A percentile compares a stretch with the other conserved stretches of the same genome.
These are phyloP conservation scores for Penicillium daleae DNA, from an alignment of 495 filamentous ascomycete genomes.

Conservation along the genomic window DNA sequence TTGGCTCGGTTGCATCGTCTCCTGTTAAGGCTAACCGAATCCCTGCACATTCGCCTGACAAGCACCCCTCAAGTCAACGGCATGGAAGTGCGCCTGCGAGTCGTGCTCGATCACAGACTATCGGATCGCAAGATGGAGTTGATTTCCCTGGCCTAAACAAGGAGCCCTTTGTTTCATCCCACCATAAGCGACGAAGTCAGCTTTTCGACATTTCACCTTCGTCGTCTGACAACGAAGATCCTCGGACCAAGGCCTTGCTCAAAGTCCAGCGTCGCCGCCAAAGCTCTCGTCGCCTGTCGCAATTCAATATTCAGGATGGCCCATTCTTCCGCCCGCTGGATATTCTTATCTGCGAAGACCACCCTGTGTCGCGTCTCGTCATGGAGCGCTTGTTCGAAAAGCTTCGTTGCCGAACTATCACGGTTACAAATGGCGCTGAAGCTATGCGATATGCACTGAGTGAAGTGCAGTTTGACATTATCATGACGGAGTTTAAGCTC, in stretches of 20 bases:
- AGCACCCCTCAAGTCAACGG: slow-evolving; percentile 45
- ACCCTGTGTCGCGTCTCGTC: slow-evolving; percentile 93
- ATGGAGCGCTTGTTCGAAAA: slow-evolving; percentile 98
- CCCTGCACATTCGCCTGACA: slow-evolving; percentile 58
- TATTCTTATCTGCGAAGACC: slow-evolving; percentile 95
- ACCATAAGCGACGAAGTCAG: slow-evolving; percentile 90
- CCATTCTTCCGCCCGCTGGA: slow-evolving; percentile 90
- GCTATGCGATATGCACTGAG: slow-evolving; percentile 90
- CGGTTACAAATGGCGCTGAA: slow-evolving; percentile 83
- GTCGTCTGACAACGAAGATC: slow-evolving; percentile 95
- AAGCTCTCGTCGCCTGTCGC: slow-evolving; percentile 88
- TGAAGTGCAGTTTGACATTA: slow-evolving; percentile 92
- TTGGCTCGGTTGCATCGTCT: slow-evolving; percentile 69
- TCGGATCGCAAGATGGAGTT: slow-evolving; percentile 89
- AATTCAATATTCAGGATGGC: slow-evolving; percentile 78
- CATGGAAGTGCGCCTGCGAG: slow-evolving; percentile 53
- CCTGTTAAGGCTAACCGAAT: slow-evolving; percentile 74
- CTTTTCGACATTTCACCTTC: slow-evolving; percentile 96
- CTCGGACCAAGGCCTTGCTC: slow-evolving; percentile 86
- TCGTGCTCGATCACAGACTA: slow-evolving; percentile 85
- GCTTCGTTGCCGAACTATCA: slow-evolving; percentile 91
- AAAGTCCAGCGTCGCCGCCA: slow-evolving; percentile 90
- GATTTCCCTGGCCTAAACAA: slow-evolving; percentile 59
- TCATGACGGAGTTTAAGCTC: slow-evolving; percentile 95
- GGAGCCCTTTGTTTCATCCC: slow-evolving; percentile 70